Evolutionary conservation across 495 filamentous ascomycete genomes (phyloP).

Genomic region (Lasiosphaeris hirsuta): DNA sequence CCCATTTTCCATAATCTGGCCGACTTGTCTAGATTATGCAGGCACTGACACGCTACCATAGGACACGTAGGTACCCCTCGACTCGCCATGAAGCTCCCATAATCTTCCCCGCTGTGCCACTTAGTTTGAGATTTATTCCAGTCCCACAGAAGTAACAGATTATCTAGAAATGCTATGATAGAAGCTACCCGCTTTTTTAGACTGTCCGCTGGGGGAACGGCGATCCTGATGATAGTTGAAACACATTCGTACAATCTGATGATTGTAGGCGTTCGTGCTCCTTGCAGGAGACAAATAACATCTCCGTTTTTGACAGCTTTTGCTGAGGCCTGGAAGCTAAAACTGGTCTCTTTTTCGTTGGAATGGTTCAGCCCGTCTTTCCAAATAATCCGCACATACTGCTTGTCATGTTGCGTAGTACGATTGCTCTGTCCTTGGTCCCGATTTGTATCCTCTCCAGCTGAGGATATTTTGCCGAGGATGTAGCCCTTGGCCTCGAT

Average conservation of each 20-base stretch:
- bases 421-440: too few relatives aligned
- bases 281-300: slow-evolving; percentile 30
- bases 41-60: slow-evolving; percentile 9
- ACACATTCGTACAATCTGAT: slow-evolving; percentile 22
- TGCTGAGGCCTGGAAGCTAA: slow-evolving; percentile 26
- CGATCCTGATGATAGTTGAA: slow-evolving; percentile 26
- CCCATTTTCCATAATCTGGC: slow-evolving; percentile 18
- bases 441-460: slow-evolving; percentile 18
- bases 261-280: slow-evolving; percentile 24
- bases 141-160: slow-evolving; percentile 25
- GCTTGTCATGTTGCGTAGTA: neutral
- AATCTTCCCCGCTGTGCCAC: slow-evolving; percentile 1
- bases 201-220: slow-evolving; percentile 10
- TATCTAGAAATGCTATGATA: slow-evolving; percentile 13
- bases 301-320: slow-evolving; percentile 19
- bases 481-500: neutral
- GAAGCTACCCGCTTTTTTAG: slow-evolving; percentile 4
- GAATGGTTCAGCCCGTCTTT: slow-evolving; percentile 12
- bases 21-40: slow-evolving; percentile 4
- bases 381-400: slow-evolving; percentile 16
- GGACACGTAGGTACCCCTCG: slow-evolving; percentile 6
- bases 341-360: slow-evolving; percentile 13
- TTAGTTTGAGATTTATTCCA: neutral
- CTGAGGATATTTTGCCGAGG: neutral
- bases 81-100: slow-evolving; percentile 1